Conservation (phyloP, 202 grass and related monocot species). For the Carex arenaria region DNA sequence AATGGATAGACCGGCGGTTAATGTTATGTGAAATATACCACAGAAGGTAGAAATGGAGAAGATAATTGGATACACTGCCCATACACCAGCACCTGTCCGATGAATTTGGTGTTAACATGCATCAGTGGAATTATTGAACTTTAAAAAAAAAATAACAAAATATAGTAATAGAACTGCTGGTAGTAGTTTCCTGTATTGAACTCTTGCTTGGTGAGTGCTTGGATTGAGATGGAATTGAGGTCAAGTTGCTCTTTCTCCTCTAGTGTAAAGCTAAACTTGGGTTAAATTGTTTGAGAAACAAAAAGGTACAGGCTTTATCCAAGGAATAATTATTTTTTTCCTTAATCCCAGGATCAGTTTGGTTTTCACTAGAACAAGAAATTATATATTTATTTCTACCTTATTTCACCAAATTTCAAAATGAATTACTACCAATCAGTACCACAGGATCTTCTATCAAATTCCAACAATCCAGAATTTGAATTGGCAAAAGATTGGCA, state of each 20-base stretch:
- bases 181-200: background rate
- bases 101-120: background rate
- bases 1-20: conserved; percentile 54
- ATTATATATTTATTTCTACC: background rate
- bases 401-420: background rate
- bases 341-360: background rate
- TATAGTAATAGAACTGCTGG: background rate
- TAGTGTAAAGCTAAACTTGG: background rate
- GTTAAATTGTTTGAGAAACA: background rate
- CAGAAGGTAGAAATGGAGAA: conserved; percentile 64
- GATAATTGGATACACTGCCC: conserved; percentile 85
- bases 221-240: background rate
- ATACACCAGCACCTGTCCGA: conserved; percentile 66
- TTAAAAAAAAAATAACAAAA: background rate
- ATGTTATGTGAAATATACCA: conserved; percentile 73
- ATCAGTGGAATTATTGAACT: conserved; percentile 11
- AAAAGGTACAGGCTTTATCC: background rate
- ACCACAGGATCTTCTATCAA: background rate
- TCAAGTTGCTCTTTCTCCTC: background rate
- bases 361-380: background rate
- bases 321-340: background rate
- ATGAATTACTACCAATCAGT: background rate
- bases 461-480: background rate
- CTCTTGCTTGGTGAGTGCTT: background rate
- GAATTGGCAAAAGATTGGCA: background rate